Evolutionary conservation across 78 protist genomes (phyloP).

Genomic region (Corallochytrium limacisporum): DNA sequence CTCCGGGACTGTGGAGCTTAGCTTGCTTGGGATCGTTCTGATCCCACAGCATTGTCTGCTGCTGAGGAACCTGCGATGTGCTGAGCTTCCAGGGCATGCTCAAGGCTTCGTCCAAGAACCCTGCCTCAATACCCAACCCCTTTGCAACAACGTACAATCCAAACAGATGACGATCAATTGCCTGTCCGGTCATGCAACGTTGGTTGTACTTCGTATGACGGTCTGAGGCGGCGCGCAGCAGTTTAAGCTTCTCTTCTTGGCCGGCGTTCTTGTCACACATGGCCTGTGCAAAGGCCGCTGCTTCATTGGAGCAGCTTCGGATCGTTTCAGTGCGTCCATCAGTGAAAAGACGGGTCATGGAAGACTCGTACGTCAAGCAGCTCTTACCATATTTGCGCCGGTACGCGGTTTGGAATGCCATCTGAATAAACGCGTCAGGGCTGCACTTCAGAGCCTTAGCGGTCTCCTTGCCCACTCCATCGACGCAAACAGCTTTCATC

Average conservation of each 20-base stretch:
- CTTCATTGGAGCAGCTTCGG: not conserved
- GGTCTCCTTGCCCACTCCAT: constrained; percentile 1
- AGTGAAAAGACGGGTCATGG: constrained; percentile 38
- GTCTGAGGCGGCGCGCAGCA: not conserved
- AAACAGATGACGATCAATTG: constrained; percentile 13
- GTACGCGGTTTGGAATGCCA: constrained; percentile 43
- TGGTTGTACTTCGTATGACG: not conserved
- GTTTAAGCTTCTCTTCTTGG: not conserved
- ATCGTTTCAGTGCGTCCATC: constrained; percentile 25
- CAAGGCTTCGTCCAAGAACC: constrained; percentile 2
- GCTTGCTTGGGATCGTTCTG: too few species aligned
- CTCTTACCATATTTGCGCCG: not conserved
- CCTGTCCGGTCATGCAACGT: not conserved
- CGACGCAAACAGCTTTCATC: not conserved
- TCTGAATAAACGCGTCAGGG: constrained; percentile 40
- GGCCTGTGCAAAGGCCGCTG: constrained; percentile 5
- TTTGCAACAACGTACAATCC: constrained; percentile 11
- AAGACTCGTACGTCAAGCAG: constrained; percentile 38
- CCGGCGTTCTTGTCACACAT: not conserved
- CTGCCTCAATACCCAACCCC: constrained; percentile 8
- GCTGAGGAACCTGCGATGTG: constrained; percentile 10
- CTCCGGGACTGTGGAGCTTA: too few species aligned
- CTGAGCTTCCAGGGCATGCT: constrained; percentile 1
- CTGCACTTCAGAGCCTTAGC: constrained; percentile 10
- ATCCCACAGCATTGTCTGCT: not conserved